Conservation (phyloP, 2,329 filamentous ascomycete species). For the Cyphellophora attinorum region DNA sequence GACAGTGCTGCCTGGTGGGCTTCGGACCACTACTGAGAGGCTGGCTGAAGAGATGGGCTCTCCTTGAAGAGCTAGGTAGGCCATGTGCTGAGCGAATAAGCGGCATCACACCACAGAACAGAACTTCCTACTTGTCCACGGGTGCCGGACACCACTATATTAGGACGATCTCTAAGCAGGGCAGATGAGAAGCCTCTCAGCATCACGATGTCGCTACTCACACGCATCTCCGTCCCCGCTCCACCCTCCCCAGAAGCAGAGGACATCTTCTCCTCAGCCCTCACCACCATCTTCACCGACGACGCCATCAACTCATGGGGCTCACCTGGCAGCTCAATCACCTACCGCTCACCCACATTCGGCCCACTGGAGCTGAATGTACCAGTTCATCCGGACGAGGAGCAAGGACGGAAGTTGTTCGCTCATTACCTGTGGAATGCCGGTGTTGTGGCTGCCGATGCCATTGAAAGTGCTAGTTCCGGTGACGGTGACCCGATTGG, state of each 20-base stretch:
- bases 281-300: slow-evolving; percentile 47
- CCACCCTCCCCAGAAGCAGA: slow-evolving; percentile 28
- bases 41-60: no score
- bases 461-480: slow-evolving; percentile 26
- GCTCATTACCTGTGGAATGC: slow-evolving; percentile 54
- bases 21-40: no score
- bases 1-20: no score
- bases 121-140: no score
- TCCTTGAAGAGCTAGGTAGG: no score
- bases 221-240: slow-evolving; percentile 10
- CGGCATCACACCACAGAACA: no score
- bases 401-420: slow-evolving; percentile 44
- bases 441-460: slow-evolving; percentile 32
- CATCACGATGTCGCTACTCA: slow-evolving; percentile 2
- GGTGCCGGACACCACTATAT: no score
- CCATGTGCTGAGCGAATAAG: no score
- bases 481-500: slow-evolving; percentile 8
- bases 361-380: slow-evolving; percentile 31
- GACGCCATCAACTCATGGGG: slow-evolving; percentile 47
- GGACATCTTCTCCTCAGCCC: slow-evolving; percentile 45
- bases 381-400: slow-evolving; percentile 34
- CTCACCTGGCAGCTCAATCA: slow-evolving; percentile 38
- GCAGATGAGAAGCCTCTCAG: no score
- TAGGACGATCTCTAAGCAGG: no score
- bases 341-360: slow-evolving; percentile 37